phyloP scores from a whole-genome alignment of 2,329 filamentous ascomycete genomes.

The Fusarium pseudonygamai region DNA sequence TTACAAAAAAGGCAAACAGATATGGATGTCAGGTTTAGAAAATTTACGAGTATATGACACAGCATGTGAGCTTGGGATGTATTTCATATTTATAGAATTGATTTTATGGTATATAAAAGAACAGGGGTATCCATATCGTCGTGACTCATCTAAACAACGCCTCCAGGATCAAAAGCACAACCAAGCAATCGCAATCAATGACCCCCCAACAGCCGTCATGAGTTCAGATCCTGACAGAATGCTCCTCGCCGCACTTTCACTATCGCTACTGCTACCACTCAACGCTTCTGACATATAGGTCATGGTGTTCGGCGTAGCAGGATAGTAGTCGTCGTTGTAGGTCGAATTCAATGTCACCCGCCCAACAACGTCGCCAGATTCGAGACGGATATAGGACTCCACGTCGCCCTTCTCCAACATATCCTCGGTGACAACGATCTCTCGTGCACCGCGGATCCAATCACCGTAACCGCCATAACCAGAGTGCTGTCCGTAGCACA shows the following conservation, averaged over 20 bases:
- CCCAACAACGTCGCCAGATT: slow-evolving; percentile 62
- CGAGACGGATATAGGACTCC: slow-evolving; percentile 70
- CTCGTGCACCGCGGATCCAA: slow-evolving; percentile 69
- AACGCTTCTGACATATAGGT: slow-evolving; percentile 36
- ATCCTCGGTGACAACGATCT: slow-evolving; percentile 60
- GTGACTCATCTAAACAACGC: slow-evolving; percentile 1
- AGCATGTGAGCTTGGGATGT: not conserved
- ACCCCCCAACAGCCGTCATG: not conserved
- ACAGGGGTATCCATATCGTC: slow-evolving; percentile 22
- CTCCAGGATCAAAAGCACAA: slow-evolving; percentile 14
- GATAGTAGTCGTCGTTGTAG: slow-evolving; percentile 66
- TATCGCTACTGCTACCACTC: not conserved
- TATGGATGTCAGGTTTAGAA: too few relatives aligned
- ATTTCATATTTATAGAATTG: not conserved
- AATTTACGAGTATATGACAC: not conserved
- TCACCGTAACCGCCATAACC: slow-evolving; percentile 76
- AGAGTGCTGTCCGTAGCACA: slow-evolving; percentile 71
- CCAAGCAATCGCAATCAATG: slow-evolving; percentile 8
- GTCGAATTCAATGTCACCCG: slow-evolving; percentile 66
- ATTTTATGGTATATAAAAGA: not conserved
- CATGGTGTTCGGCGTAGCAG: slow-evolving; percentile 51
- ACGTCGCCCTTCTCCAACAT: slow-evolving; percentile 53
- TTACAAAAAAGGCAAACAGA: not conserved
- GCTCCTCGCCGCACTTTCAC: not conserved
- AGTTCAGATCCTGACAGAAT: not conserved